Conservation (phyloP, 2,329 filamentous ascomycete species). For the Acrocalymma vagum region DNA sequence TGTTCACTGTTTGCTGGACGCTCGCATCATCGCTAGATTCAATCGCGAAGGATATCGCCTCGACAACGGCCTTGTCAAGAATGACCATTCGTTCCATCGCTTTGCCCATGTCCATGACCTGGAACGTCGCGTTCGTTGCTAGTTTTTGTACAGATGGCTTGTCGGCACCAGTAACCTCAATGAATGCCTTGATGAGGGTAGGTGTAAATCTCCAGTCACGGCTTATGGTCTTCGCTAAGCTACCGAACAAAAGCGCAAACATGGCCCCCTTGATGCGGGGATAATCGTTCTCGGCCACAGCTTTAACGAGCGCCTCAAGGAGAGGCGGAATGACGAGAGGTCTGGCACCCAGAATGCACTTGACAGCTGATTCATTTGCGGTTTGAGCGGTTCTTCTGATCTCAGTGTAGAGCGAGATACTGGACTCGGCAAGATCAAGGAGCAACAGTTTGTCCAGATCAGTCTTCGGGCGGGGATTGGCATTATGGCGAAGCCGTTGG, state of each 20-base stretch:
- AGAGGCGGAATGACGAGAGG: constrained; percentile 91
- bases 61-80: constrained; percentile 74
- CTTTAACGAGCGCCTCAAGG: constrained; percentile 78
- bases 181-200: constrained; percentile 86
- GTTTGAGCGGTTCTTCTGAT: constrained; percentile 93
- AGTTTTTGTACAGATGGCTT: constrained; percentile 94
- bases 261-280: constrained; percentile 94
- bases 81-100: constrained; percentile 87
- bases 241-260: constrained; percentile 90
- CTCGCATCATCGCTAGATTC: constrained; percentile 58
- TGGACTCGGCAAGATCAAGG: constrained; percentile 87
- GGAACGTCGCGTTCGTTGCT: constrained; percentile 80
- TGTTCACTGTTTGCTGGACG: constrained; percentile 67
- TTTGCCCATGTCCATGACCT: constrained; percentile 91
- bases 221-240: constrained; percentile 84
- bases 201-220: constrained; percentile 96
- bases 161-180: constrained; percentile 87
- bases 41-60: constrained; percentile 63
- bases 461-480: constrained; percentile 85
- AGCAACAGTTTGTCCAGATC: constrained; percentile 87
- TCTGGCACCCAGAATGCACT: constrained; percentile 86
- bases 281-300: constrained; percentile 81
- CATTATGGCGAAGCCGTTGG: constrained; percentile 92
- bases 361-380: constrained; percentile 91
- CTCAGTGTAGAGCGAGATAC: constrained; percentile 91